Conservation (phyloP, 2,329 filamentous ascomycete genomes). For the Sporothrix mexicana region DNA sequence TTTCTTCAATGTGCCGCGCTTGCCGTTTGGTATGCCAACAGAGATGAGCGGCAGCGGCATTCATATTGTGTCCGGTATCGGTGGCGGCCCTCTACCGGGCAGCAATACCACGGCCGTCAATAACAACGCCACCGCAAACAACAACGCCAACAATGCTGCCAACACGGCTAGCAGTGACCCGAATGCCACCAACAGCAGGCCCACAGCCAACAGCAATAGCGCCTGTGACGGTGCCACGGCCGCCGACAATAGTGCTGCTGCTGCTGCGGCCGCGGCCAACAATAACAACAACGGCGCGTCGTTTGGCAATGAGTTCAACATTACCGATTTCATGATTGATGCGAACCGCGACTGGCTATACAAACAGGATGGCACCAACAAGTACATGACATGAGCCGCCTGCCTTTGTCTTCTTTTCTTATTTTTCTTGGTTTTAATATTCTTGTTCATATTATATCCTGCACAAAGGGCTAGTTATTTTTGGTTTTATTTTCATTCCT, state of each 20-base stretch:
- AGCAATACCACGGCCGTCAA: slow-evolving; percentile 8
- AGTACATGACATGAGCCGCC: slow-evolving; percentile 23
- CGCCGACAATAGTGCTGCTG: slow-evolving; percentile 13
- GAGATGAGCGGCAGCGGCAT: slow-evolving; percentile 35
- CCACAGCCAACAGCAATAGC: neutral
- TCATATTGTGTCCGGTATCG: slow-evolving; percentile 27
- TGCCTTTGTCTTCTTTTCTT: neutral
- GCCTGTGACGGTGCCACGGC: neutral
- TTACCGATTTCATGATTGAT: slow-evolving; percentile 78
- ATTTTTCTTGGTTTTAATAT: neutral
- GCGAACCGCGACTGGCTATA: slow-evolving; percentile 77
- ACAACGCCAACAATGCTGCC: neutral
- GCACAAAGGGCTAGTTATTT: neutral
- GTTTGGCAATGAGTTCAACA: slow-evolving; percentile 70
- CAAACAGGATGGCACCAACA: slow-evolving; percentile 42
- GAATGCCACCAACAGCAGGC: neutral
- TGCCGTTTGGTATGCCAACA: slow-evolving; percentile 56
- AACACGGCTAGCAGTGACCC: neutral
- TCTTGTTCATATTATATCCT: slow-evolving; percentile 21
- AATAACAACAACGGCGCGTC: slow-evolving; percentile 48
- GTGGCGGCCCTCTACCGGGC: neutral
- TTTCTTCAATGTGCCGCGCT: slow-evolving; percentile 87
- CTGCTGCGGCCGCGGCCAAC: slow-evolving; percentile 24
- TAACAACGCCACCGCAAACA: neutral
- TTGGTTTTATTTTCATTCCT: neutral